Evolutionary conservation across 768 basidiomycete genomes (phyloP).

Genomic region (Boletus barrowsii): DNA sequence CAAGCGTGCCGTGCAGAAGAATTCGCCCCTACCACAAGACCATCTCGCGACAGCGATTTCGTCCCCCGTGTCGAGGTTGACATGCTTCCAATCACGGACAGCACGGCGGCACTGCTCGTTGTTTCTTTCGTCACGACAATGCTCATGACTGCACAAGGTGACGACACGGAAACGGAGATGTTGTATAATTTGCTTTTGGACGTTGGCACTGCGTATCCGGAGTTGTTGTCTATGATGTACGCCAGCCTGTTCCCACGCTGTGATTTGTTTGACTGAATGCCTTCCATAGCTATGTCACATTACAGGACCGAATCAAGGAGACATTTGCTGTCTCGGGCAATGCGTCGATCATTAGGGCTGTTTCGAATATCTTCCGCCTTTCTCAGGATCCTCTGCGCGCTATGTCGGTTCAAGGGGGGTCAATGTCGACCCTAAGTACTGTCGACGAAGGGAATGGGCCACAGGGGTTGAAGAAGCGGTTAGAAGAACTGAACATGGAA

Average conservation of each 20-base stretch:
- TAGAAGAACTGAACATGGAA: slow-evolving; percentile 72
- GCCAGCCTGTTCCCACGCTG: slow-evolving; percentile 31
- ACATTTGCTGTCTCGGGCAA: slow-evolving; percentile 71
- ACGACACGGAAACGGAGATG: slow-evolving; percentile 79
- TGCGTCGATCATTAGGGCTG: slow-evolving; percentile 63
- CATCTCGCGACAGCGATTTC: slow-evolving; percentile 40
- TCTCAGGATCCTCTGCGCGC: slow-evolving; percentile 52
- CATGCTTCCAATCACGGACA: slow-evolving; percentile 61
- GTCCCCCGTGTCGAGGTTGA: slow-evolving; percentile 54
- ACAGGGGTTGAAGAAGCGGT: slow-evolving; percentile 47
- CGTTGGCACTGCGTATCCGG: slow-evolving; percentile 63
- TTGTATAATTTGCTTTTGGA: slow-evolving; percentile 75
- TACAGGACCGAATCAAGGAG: slow-evolving; percentile 74
- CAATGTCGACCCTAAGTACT: slow-evolving; percentile 62
- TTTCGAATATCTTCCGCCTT: slow-evolving; percentile 73
- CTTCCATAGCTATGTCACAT: slow-evolving; percentile 59
- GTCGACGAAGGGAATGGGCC: slow-evolving; percentile 49
- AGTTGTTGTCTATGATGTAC: slow-evolving; percentile 69
- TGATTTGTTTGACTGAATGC: slow-evolving; percentile 5
- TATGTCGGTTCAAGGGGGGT: slow-evolving; percentile 43
- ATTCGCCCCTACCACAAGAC: slow-evolving; percentile 36
- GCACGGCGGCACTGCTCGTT: slow-evolving; percentile 64
- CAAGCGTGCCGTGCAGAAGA: slow-evolving; percentile 59
- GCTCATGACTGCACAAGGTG: slow-evolving; percentile 69
- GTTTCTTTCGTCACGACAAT: slow-evolving; percentile 76